Base-by-base conservation (phyloP, 768 basidiomycete genomes). In the Rhodotorula taiwanensis region DNA sequence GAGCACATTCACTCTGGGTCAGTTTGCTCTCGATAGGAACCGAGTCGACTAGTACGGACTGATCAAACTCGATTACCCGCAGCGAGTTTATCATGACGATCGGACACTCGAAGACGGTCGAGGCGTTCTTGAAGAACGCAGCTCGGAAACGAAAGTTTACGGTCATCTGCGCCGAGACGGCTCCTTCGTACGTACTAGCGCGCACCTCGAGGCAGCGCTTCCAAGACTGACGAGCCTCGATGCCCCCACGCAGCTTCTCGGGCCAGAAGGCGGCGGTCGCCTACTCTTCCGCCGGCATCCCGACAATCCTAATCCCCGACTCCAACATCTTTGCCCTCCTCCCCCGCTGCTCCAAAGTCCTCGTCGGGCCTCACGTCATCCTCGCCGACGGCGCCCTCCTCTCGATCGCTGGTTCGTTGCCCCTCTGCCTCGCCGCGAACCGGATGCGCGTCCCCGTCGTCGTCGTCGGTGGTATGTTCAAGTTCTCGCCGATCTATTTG, bases 1-100 rank as follows among this genome's bases (percentile, higher is more conserved):
- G 92, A 95, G 75, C 93, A 98, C 74, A 88, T 99, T 63, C 94
- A 98, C 75, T 90, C 92, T n/a, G 92, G 95, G 94, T 97, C 74
- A 74, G 89, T 78, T 2, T 45, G 18, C 7, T 11, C 57, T 31
- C 41, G 41, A 3, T 20, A 3, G 36, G 36, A 16, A 16, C 36
- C 10, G 36, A n/a, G 20, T 6, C 5, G 11, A 21, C n/a, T 41
- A 41, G 27, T 31, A 18, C 1, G 28, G 28, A 5, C 16, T 39
- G 9, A 20, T 20, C 25, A 44, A 36, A 1, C 9, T 5, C 15
- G 43, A 34, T 54, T 18, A 16, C n/a, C 21, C 48, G 5, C 72
- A 94, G 94, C 70, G 94, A 98, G 77, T 92, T 97, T 70, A 89
- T 99, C 67, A 76, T 94, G 58, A 94, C 89, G 4, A 82, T 98